These are phyloP conservation scores for Calendula officinalis DNA, from an alignment of 129 eudicot species.

Conservation along the genomic window DNA sequence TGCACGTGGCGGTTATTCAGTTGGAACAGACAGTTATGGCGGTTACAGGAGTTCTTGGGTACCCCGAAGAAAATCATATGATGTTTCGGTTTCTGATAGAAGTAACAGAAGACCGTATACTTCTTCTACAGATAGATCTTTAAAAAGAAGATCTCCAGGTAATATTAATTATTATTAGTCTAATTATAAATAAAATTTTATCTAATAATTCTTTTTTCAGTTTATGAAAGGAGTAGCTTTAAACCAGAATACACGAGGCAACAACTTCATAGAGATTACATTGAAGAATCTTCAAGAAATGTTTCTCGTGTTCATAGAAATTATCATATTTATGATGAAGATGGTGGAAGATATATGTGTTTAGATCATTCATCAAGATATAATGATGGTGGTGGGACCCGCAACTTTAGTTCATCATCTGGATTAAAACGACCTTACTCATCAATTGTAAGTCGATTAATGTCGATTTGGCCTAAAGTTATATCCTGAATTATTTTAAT, in stretches of 20 bases:
- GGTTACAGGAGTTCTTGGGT: conserved; percentile 37
- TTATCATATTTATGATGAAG: conserved; percentile 34
- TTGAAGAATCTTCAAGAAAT: conserved; percentile 36
- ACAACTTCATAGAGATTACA: conserved; percentile 36
- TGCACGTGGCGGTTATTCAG: conserved; percentile 48
- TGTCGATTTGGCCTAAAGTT: not conserved
- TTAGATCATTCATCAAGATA: conserved; percentile 41
- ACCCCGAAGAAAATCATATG: conserved; percentile 35
- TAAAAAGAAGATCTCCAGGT: conserved; percentile 46
- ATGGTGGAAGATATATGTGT: conserved; percentile 38
- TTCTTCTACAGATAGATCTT: conserved; percentile 35
- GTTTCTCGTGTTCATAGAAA: conserved; percentile 30
- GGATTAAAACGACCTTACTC: conserved; percentile 40
- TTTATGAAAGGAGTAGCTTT: conserved; percentile 38
- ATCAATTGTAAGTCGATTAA: conserved; percentile 34
- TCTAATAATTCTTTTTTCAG: conserved; percentile 1
- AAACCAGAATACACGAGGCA: conserved; percentile 33
- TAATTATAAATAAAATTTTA: not conserved
- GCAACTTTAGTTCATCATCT: conserved; percentile 34
- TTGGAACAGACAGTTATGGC: conserved; percentile 26
- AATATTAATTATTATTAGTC: not conserved
- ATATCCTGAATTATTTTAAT: not conserved
- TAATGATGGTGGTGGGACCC: conserved; percentile 25
- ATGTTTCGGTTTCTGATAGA: conserved; percentile 38
- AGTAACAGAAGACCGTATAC: conserved; percentile 33